Percentiles rank a stretch among this genome's conserved stretches.
phyloP scores from a whole-genome alignment of 176 grass and related monocot genomes.

The Calamus simplicifolius region DNA sequence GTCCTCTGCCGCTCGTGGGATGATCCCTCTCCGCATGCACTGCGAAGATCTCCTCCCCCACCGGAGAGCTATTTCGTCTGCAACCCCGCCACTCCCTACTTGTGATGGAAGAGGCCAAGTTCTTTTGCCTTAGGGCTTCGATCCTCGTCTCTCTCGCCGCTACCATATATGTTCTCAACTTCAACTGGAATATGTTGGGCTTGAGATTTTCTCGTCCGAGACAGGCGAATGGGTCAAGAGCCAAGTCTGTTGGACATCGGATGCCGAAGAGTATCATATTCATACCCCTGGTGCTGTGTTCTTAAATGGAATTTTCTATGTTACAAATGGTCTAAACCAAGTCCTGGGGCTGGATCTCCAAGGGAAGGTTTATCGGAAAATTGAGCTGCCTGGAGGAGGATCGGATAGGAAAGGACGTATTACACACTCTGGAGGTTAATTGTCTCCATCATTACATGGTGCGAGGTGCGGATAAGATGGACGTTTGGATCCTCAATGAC shows the following conservation, averaged over 20 bases:
- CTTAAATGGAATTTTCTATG: too few species aligned
- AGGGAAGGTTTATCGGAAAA: too few species aligned
- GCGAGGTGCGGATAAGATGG: not conserved
- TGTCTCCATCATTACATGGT: constrained; percentile 20
- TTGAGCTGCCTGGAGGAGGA: too few species aligned
- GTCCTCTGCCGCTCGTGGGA: constrained; percentile 10
- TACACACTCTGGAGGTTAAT: not conserved
- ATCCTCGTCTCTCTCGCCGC: not conserved
- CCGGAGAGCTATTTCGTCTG: not conserved
- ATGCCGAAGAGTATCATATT: not conserved
- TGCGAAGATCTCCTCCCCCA: too few species aligned
- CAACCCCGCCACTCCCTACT: constrained; percentile 15
- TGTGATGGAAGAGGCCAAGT: not conserved
- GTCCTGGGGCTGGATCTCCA: too few species aligned
- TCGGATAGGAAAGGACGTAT: too few species aligned
- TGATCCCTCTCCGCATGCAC: too few species aligned
- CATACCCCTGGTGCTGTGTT: too few species aligned
- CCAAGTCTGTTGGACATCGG: not conserved
- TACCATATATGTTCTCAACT: constrained; percentile 13
- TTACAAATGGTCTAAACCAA: too few species aligned
- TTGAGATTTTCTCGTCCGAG: constrained; percentile 12
- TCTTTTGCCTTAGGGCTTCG: not conserved
- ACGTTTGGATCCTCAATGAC: constrained; percentile 17
- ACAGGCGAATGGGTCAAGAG: not conserved
- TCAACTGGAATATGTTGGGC: not conserved